Percentiles rank a stretch among this genome's conserved stretches.
phyloP scores from a whole-genome alignment of 1,284 basidiomycete genomes.

The Sanghuangporus baumii region DNA sequence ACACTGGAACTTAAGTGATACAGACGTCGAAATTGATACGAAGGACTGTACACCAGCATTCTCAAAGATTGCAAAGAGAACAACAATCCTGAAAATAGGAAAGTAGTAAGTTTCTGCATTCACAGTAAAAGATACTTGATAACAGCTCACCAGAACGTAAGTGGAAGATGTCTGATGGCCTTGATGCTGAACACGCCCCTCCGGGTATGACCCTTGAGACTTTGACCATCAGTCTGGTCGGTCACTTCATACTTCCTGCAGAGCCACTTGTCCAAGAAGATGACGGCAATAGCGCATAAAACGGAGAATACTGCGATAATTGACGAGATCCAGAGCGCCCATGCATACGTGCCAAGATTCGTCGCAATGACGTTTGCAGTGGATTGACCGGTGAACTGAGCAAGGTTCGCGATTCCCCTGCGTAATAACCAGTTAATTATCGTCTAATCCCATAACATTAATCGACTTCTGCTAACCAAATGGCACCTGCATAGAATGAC shows the following conservation, averaged over 20 bases:
- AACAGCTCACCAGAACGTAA: slow-evolving; percentile 30
- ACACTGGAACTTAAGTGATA: neutral
- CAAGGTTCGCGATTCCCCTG: slow-evolving; percentile 38
- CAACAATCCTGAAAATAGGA: slow-evolving; percentile 29
- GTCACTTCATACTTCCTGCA: slow-evolving; percentile 32
- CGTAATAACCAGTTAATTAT: neutral
- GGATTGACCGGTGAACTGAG: slow-evolving; percentile 36
- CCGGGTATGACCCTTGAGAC: slow-evolving; percentile 26
- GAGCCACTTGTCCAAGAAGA: slow-evolving; percentile 37
- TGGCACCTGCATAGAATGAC: slow-evolving; percentile 16
- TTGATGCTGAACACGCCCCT: slow-evolving; percentile 30
- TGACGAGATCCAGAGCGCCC: slow-evolving; percentile 40
- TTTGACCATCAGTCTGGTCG: slow-evolving; percentile 33
- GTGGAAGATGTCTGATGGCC: slow-evolving; percentile 32
- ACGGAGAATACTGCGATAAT: slow-evolving; percentile 37
- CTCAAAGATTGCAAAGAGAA: slow-evolving; percentile 38
- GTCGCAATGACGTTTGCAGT: slow-evolving; percentile 35
- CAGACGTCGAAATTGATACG: slow-evolving; percentile 41
- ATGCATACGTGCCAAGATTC: slow-evolving; percentile 37
- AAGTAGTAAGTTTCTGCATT: neutral
- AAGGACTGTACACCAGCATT: slow-evolving; percentile 42
- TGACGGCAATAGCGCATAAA: slow-evolving; percentile 33
- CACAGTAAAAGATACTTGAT: neutral
- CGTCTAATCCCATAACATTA: neutral
- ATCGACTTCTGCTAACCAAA: slow-evolving; percentile 23